These are phyloP conservation scores for Gaeumannomyces sp. DNA, from an alignment of 2,329 filamentous ascomycete genomes.

Conservation along the genomic window DNA sequence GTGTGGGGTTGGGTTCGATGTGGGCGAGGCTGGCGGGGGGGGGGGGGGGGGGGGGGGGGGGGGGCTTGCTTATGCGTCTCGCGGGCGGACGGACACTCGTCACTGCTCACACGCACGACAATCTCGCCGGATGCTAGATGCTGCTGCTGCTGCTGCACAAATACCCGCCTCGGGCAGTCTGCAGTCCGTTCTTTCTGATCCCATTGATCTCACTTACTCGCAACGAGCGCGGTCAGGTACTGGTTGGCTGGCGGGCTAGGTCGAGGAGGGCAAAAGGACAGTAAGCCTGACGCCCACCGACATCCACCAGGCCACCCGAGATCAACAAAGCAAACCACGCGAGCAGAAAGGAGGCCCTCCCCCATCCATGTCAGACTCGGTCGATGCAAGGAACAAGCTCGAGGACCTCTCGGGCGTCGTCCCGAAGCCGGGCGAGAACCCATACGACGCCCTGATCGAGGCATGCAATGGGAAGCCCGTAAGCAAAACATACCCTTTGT, in stretches of 20 bases:
- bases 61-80: background rate
- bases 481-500: slow-evolving; percentile 23
- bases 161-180: too few species aligned
- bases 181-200: too few species aligned
- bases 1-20: background rate
- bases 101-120: background rate
- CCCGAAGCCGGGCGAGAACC: slow-evolving; percentile 55
- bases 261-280: background rate
- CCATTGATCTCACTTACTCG: background rate
- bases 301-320: background rate
- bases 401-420: slow-evolving; percentile 48
- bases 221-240: background rate
- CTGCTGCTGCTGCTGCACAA: too few species aligned
- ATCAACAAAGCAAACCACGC: background rate
- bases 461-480: slow-evolving; percentile 63
- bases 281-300: background rate
- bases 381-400: slow-evolving; percentile 42
- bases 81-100: too few species aligned
- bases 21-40: too few species aligned
- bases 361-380: slow-evolving; percentile 28
- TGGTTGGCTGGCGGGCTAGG: background rate
- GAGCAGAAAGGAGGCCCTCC: background rate
- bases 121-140: background rate
- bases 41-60: too few species aligned
- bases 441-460: slow-evolving; percentile 67